phyloP scores from a whole-genome alignment of 2,329 filamentous ascomycete species.

The Diaporthe capsici region DNA sequence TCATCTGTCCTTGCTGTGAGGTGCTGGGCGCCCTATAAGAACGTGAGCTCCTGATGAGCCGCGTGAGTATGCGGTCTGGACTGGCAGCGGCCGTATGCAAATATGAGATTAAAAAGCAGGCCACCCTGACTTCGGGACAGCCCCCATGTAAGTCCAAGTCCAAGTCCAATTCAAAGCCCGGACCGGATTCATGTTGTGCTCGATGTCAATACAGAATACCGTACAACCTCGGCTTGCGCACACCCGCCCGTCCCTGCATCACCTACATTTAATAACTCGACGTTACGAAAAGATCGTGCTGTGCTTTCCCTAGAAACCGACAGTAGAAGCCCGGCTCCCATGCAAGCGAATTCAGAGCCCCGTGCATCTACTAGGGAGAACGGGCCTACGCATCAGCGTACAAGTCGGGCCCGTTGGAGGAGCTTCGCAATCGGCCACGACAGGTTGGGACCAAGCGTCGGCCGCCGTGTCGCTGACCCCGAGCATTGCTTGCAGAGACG shows the following conservation, averaged over 20 bases:
- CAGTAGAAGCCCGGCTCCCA: background rate
- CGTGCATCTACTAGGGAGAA: background rate
- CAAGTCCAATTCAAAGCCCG: slow-evolving; percentile 27
- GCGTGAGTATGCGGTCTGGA: background rate
- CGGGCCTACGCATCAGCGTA: background rate
- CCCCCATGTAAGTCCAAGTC: slow-evolving; percentile 12
- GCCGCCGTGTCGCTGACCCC: slow-evolving; percentile 16
- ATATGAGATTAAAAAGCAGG: background rate
- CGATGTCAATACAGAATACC: background rate
- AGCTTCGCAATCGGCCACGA: background rate
- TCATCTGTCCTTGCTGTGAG: slow-evolving; percentile 1
- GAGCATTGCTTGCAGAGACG: background rate
- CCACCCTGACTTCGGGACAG: background rate
- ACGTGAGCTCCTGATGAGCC: background rate
- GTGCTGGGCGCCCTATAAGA: slow-evolving; percentile 18
- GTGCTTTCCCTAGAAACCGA: background rate
- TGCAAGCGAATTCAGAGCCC: background rate
- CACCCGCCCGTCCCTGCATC: background rate
- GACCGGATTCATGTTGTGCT: slow-evolving; percentile 15
- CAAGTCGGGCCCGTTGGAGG: background rate
- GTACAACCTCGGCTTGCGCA: slow-evolving; percentile 26
- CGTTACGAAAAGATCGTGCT: background rate
- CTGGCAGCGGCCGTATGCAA: too few species aligned
- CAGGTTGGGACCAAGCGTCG: background rate
- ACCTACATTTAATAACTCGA: slow-evolving; percentile 2